These are phyloP conservation scores for Phyllosticta ampelicida DNA, from an alignment of 2,329 filamentous ascomycete species.

Conservation along the genomic window DNA sequence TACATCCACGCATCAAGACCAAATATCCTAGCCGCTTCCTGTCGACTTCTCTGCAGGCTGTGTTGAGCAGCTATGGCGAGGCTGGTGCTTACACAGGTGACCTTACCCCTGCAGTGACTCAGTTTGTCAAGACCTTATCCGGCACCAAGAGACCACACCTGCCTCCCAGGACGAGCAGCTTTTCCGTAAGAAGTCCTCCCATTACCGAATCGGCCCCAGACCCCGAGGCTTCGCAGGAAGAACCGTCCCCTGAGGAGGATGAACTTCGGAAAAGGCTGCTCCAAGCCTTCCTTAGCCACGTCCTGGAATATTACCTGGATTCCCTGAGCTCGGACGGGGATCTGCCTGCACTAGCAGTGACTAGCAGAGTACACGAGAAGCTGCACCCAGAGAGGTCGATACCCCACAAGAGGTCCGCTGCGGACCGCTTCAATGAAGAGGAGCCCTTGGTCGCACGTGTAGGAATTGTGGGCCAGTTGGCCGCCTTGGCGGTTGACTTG, in stretches of 20 bases:
- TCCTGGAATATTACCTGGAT: slow-evolving; percentile 65
- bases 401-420: slow-evolving; percentile 49
- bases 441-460: slow-evolving; percentile 51
- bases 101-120: slow-evolving; percentile 58
- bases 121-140: slow-evolving; percentile 58
- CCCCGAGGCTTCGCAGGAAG: slow-evolving; percentile 42
- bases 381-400: slow-evolving; percentile 55
- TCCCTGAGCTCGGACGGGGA: slow-evolving; percentile 34
- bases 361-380: slow-evolving; percentile 53
- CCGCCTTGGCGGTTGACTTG: slow-evolving; percentile 53
- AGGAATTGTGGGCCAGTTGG: slow-evolving; percentile 60
- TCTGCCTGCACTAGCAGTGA: slow-evolving; percentile 40
- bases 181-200: slow-evolving; percentile 23
- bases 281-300: slow-evolving; percentile 66
- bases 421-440: slow-evolving; percentile 54
- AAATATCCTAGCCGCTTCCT: slow-evolving; percentile 70
- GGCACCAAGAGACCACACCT: slow-evolving; percentile 55
- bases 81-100: slow-evolving; percentile 47
- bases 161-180: slow-evolving; percentile 46
- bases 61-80: slow-evolving; percentile 55
- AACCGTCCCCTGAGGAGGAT: slow-evolving; percentile 42
- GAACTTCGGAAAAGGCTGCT: slow-evolving; percentile 54
- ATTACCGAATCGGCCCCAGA: slow-evolving; percentile 37
- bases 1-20: slow-evolving; percentile 65
- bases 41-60: slow-evolving; percentile 62